These are phyloP conservation scores for Mucor irregularis DNA, from an alignment of 371 early-diverging fungal species.

Conservation along the genomic window DNA sequence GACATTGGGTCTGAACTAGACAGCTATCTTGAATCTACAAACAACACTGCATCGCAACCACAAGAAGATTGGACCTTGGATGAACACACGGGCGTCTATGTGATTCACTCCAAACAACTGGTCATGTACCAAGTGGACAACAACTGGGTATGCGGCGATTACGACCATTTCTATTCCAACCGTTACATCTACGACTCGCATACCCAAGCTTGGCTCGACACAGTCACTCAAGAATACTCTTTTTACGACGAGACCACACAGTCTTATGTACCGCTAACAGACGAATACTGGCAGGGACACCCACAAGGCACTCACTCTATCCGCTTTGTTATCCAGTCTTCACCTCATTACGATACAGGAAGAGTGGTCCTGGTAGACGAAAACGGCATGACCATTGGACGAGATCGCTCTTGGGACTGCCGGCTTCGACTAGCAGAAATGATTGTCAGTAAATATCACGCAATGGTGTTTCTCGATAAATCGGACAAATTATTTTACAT, in stretches of 20 bases:
- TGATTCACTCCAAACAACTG: conserved; percentile 10
- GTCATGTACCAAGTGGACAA: conserved; percentile 20
- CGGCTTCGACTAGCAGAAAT: conserved; percentile 45
- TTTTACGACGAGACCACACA: conserved; percentile 25
- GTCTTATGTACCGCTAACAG: conserved; percentile 21
- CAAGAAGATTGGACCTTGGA: conserved; percentile 14
- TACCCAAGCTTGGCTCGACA: conserved; percentile 37
- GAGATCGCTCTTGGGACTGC: conserved; percentile 39
- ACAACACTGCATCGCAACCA: background rate
- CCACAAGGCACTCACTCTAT: conserved; percentile 25
- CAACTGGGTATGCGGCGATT: conserved; percentile 23
- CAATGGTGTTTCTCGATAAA: conserved; percentile 32
- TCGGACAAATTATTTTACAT: conserved; percentile 24
- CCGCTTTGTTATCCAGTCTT: conserved; percentile 37
- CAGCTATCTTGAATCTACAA: background rate
- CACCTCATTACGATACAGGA: conserved; percentile 22
- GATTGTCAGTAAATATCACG: conserved; percentile 47
- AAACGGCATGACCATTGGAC: conserved; percentile 40
- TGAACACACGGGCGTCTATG: conserved; percentile 10
- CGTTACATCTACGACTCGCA: conserved; percentile 33
- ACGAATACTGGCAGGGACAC: conserved; percentile 17
- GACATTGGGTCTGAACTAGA: conserved; percentile 12
- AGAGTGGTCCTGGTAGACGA: conserved; percentile 37
- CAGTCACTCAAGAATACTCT: conserved; percentile 25
- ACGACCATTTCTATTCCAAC: conserved; percentile 12